These are phyloP conservation scores for Stentor coeruleus DNA, from an alignment of 73 alveolate species.

Conservation along the genomic window DNA sequence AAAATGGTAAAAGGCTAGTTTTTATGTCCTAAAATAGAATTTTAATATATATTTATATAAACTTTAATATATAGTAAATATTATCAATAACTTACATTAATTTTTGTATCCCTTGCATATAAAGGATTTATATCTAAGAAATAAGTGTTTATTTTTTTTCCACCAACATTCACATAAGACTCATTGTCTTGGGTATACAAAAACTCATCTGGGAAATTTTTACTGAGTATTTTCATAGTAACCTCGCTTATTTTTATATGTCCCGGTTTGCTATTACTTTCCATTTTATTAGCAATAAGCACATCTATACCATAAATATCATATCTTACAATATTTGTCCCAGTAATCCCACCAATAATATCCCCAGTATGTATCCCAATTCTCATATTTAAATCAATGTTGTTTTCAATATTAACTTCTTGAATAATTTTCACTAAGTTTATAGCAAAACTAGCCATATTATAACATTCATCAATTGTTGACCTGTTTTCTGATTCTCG, in stretches of 20 bases:
- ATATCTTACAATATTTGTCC: background rate
- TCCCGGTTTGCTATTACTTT: background rate
- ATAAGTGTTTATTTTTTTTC: background rate
- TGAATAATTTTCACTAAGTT: background rate
- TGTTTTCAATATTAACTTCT: background rate
- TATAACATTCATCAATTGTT: background rate
- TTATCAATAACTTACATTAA: too few species aligned
- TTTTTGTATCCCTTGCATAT: too few species aligned
- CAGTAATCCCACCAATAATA: conserved; percentile 1
- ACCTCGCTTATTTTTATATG: background rate
- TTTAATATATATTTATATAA: too few species aligned
- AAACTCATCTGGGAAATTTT: background rate
- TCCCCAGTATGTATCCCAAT: background rate
- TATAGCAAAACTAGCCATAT: background rate
- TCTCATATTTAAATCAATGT: background rate
- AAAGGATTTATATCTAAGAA: too few species aligned
- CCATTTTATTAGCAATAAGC: background rate
- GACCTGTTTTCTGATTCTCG: conserved; percentile 4
- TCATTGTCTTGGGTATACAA: background rate
- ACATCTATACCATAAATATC: background rate
- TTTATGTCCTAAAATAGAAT: too few species aligned
- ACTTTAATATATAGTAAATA: too few species aligned
- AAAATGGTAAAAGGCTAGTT: conserved; percentile 16
- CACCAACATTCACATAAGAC: background rate
- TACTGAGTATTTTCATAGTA: background rate